These are phyloP conservation scores for Neurospora tetrasperma DNA, from an alignment of 495 filamentous ascomycete genomes.

Conservation along the genomic window DNA sequence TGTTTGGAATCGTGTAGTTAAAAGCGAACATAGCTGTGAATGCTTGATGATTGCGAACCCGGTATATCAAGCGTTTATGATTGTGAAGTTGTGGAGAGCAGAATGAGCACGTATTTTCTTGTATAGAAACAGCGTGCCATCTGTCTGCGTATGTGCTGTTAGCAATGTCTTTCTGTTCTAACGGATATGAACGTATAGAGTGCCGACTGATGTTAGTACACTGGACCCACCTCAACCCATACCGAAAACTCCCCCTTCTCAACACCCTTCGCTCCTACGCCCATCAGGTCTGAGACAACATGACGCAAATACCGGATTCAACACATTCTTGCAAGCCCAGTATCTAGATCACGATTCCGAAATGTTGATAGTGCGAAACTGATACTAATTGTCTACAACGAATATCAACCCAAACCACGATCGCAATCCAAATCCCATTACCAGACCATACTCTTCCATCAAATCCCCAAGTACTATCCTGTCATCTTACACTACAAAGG, in stretches of 20 bases:
- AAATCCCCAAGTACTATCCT: not conserved
- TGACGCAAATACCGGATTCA: not conserved
- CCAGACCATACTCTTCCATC: not conserved
- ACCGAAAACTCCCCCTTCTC: not conserved
- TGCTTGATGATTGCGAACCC: not conserved
- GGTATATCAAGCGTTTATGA: not conserved
- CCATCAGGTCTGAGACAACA: not conserved
- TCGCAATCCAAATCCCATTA: not conserved
- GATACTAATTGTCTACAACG: not conserved
- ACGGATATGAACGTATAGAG: not conserved
- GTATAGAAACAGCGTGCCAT: not conserved
- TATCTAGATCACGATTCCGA: not conserved
- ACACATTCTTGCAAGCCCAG: not conserved
- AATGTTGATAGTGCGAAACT: not conserved
- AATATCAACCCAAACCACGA: not conserved
- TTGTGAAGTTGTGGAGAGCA: not conserved
- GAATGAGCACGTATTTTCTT: not conserved
- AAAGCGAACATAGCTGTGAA: not conserved
- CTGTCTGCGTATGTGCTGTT: not conserved
- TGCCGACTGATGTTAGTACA: not conserved
- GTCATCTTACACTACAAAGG: not conserved
- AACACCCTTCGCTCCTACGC: not conserved
- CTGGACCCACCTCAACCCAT: not conserved
- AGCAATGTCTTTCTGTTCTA: not conserved
- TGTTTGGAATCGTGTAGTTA: not conserved